Conservation (phyloP, 1,284 basidiomycete genomes). For the Trichosporon ovoides region DNA sequence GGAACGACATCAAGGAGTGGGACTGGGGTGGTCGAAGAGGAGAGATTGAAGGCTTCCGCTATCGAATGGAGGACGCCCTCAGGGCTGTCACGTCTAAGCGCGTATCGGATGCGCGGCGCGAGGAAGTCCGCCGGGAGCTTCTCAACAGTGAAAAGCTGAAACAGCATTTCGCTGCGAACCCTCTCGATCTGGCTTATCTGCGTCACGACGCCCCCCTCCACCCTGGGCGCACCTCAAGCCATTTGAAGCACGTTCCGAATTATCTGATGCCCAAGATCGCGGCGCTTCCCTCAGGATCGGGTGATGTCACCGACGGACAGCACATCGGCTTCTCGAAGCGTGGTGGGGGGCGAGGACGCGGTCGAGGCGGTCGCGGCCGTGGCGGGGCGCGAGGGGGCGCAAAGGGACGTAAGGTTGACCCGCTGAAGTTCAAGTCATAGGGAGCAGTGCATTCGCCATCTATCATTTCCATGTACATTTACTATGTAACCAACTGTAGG, state of each 20-base stretch:
- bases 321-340: slow-evolving; percentile 39
- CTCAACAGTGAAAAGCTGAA: slow-evolving; percentile 94
- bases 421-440: slow-evolving; percentile 44
- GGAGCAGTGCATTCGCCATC: slow-evolving; percentile 1
- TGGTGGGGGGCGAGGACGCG: slow-evolving; percentile 23
- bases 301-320: slow-evolving; percentile 34
- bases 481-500: background rate
- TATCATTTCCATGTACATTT: background rate
- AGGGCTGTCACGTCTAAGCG: slow-evolving; percentile 78
- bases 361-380: slow-evolving; percentile 18
- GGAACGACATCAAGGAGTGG: slow-evolving; percentile 81
- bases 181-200: slow-evolving; percentile 84
- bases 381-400: slow-evolving; percentile 26
- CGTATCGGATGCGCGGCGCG: slow-evolving; percentile 85
- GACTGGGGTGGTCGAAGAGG: slow-evolving; percentile 76
- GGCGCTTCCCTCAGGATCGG: slow-evolving; percentile 43
- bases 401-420: slow-evolving; percentile 43
- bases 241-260: slow-evolving; percentile 93
- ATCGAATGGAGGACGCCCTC: slow-evolving; percentile 95
- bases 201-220: slow-evolving; percentile 92
- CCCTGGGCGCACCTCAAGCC: slow-evolving; percentile 76
- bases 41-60: slow-evolving; percentile 94
- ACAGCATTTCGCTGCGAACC: slow-evolving; percentile 98
- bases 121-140: slow-evolving; percentile 90
- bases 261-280: slow-evolving; percentile 85